Evolutionary conservation across 2,329 filamentous ascomycete species (phyloP).

Genomic region (Ophiostoma perfectum): DNA sequence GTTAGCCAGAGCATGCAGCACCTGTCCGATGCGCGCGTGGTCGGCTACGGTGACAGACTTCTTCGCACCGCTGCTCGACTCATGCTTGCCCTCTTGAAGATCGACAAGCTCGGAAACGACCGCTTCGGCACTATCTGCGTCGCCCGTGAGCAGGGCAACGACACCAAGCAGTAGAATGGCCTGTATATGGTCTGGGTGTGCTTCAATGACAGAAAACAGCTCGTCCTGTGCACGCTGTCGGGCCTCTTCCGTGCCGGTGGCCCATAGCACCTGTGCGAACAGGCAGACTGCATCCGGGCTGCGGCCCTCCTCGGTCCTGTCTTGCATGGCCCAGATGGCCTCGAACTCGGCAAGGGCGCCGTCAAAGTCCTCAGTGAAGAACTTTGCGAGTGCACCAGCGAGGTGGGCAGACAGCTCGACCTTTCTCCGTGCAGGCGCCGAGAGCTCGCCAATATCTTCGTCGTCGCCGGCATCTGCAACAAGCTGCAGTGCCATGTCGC

Average conservation of each 20-base stretch:
- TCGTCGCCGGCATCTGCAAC: conserved; percentile 41
- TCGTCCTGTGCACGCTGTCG: conserved; percentile 70
- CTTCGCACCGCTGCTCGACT: background rate
- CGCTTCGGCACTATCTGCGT: conserved; percentile 72
- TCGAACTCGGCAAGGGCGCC: conserved; percentile 75
- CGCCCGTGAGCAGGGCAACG: conserved; percentile 74
- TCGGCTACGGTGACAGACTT: conserved; percentile 53
- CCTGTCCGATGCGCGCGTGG: conserved; percentile 63
- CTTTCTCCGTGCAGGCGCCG: conserved; percentile 59
- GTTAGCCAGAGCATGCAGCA: conserved; percentile 68
- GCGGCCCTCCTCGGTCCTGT: conserved; percentile 58
- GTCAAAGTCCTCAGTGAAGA: conserved; percentile 60
- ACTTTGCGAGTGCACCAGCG: conserved; percentile 77
- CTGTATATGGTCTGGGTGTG: conserved; percentile 67
- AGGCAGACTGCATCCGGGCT: conserved; percentile 76
- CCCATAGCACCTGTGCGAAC: conserved; percentile 88
- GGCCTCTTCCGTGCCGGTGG: conserved; percentile 69
- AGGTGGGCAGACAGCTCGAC: conserved; percentile 78
- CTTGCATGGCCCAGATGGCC: conserved; percentile 69
- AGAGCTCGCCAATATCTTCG: conserved; percentile 56
- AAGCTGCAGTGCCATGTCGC: conserved; percentile 73
- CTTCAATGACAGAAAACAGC: conserved; percentile 74
- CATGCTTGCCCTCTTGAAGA: conserved; percentile 53
- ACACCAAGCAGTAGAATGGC: conserved; percentile 77
- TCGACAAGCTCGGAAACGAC: conserved; percentile 71